These are phyloP conservation scores for Citrus medica DNA, from an alignment of 345 rosid genomes.

Conservation along the genomic window DNA sequence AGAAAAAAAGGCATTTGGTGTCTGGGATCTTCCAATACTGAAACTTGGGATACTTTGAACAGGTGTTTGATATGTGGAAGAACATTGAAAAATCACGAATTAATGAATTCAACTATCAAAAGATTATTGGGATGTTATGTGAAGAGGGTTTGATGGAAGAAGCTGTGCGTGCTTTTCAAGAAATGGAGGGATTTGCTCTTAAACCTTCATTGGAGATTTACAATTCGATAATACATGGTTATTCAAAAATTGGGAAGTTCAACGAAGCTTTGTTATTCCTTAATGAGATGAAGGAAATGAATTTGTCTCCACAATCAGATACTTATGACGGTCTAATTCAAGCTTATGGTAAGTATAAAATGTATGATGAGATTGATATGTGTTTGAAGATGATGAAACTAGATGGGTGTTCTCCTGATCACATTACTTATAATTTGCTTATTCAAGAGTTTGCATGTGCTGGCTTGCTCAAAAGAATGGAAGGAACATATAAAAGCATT, in stretches of 20 bases:
- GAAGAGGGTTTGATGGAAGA: constrained; percentile 44
- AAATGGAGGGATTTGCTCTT: constrained; percentile 41
- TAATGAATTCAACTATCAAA: constrained; percentile 49
- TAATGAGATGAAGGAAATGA: constrained; percentile 40
- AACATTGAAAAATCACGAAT: constrained; percentile 38
- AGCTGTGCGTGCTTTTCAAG: constrained; percentile 37
- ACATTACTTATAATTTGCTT: constrained; percentile 61
- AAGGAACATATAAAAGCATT: constrained; percentile 34
- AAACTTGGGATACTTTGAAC: constrained; percentile 13
- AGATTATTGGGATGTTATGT: constrained; percentile 45
- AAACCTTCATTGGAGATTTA: constrained; percentile 42
- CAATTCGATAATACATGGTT: constrained; percentile 52
- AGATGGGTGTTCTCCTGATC: constrained; percentile 50
- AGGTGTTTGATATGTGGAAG: constrained; percentile 74
- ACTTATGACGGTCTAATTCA: constrained; percentile 56
- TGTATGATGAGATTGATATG: constrained; percentile 59
- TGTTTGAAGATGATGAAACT: constrained; percentile 59
- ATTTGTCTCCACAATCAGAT: constrained; percentile 33
- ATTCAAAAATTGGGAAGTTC: constrained; percentile 43
- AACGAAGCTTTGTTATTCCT: constrained; percentile 44
- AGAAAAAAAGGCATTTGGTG: neutral
- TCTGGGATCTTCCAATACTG: neutral
- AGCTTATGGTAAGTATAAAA: constrained; percentile 52
- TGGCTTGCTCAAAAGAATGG: constrained; percentile 66
- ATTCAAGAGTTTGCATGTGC: constrained; percentile 50